Evolutionary conservation across 306 rosid genomes (phyloP).

Genomic region (Sindora glabra): DNA sequence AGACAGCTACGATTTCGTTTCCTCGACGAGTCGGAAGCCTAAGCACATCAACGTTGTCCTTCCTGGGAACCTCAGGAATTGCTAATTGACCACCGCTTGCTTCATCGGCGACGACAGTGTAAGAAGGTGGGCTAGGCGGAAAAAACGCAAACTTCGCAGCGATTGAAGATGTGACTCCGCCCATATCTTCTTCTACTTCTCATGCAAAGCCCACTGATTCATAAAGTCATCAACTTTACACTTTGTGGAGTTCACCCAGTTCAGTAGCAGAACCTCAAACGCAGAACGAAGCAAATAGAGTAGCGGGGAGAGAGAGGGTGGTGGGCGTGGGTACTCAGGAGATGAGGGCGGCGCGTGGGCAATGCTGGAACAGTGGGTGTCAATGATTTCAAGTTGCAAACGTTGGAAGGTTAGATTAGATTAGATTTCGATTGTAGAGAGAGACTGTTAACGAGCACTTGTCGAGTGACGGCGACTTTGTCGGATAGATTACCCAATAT

Average conservation of each 20-base stretch:
- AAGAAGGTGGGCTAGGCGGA: constrained; percentile 88
- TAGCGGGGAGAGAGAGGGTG: constrained; percentile 1
- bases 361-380: neutral
- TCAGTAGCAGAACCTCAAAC: neutral
- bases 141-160: constrained; percentile 96
- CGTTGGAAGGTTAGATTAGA: neutral
- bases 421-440: neutral
- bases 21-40: constrained; percentile 71
- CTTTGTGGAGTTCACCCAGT: neutral
- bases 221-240: constrained; percentile 20
- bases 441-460: neutral
- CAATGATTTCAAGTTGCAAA: neutral
- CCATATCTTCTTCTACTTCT: constrained; percentile 41
- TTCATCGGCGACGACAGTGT: constrained; percentile 39
- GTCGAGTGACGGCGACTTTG: constrained; percentile 10
- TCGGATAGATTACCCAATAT: neutral
- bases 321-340: neutral
- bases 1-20: constrained; percentile 68
- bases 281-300: neutral
- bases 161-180: constrained; percentile 94
- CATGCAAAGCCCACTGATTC: constrained; percentile 33
- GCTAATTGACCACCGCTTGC: constrained; percentile 15
- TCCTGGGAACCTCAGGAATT: constrained; percentile 74
- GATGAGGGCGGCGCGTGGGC: constrained; percentile 13
- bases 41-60: constrained; percentile 76